These are phyloP conservation scores for Rosa hybrid DNA, from an alignment of 331 rosid genomes.

Conservation along the genomic window DNA sequence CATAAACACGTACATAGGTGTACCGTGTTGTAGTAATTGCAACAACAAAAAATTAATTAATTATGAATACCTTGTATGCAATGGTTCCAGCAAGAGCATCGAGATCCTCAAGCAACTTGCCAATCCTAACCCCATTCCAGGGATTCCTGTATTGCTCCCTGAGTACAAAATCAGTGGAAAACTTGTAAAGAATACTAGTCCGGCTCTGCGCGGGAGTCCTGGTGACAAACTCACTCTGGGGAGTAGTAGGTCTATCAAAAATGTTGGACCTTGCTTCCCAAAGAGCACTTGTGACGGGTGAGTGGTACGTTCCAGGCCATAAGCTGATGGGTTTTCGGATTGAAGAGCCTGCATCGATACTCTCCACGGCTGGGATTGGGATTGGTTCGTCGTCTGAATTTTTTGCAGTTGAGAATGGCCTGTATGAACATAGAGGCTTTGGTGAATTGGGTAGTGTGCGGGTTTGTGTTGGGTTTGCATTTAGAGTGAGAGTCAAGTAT, in stretches of 20 bases:
- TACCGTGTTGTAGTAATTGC: no score
- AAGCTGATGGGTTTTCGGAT: slow-evolving; percentile 64
- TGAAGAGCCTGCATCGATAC: slow-evolving; percentile 65
- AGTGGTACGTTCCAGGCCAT: slow-evolving; percentile 87
- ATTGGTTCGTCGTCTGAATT: slow-evolving; percentile 11
- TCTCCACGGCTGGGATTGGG: slow-evolving; percentile 20
- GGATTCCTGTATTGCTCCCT: slow-evolving; percentile 92
- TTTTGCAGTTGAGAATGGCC: slow-evolving; percentile 4
- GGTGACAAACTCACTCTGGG: slow-evolving; percentile 30
- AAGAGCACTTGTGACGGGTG: slow-evolving; percentile 85
- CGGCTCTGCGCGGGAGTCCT: slow-evolving; percentile 68
- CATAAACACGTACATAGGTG: no score
- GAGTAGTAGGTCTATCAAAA: slow-evolving; percentile 36
- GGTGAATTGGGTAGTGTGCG: neutral
- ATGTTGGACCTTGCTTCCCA: slow-evolving; percentile 88
- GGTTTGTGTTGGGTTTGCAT: no score
- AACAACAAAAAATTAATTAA: neutral
- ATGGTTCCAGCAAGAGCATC: slow-evolving; percentile 97
- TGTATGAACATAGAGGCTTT: neutral
- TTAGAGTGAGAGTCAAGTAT: neutral
- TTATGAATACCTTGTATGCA: slow-evolving; percentile 62
- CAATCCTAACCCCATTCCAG: slow-evolving; percentile 77
- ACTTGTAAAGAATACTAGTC: slow-evolving; percentile 61
- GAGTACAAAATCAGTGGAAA: slow-evolving; percentile 71
- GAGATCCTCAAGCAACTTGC: slow-evolving; percentile 86